A percentile compares a stretch with the other conserved stretches of the same genome.
Evolutionary conservation across 2,329 filamentous ascomycete species (phyloP).

Genomic region (Scopulariopsis brevicaulis): DNA sequence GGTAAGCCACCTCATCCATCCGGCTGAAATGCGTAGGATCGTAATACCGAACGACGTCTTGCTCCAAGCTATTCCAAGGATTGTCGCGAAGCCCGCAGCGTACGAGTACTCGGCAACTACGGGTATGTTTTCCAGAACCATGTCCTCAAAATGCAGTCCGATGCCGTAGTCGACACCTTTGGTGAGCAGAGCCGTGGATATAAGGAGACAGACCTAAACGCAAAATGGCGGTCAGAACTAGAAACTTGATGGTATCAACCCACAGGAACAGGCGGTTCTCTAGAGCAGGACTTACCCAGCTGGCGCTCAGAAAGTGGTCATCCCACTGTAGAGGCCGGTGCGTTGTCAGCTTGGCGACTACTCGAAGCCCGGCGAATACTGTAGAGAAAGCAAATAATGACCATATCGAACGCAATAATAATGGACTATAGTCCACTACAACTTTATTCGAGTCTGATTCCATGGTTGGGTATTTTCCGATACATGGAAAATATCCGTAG

Average conservation of each 20-base stretch:
- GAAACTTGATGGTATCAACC: not conserved
- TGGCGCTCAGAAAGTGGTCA: conserved; percentile 9
- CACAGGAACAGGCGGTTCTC: not conserved
- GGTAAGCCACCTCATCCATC: conserved; percentile 16
- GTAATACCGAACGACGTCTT: conserved; percentile 26
- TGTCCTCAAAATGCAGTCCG: not conserved
- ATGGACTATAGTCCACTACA: not conserved
- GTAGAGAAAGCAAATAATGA: conserved; percentile 1
- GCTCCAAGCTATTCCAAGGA: conserved; percentile 20
- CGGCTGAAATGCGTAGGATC: conserved; percentile 17
- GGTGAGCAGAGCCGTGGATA: conserved; percentile 8
- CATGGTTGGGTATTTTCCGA: not conserved
- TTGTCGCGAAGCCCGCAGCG: conserved; percentile 8
- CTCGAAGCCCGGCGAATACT: conserved; percentile 9
- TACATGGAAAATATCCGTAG: not conserved
- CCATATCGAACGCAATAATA: conserved; percentile 1
- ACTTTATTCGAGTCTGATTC: not conserved
- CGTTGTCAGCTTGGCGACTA: conserved; percentile 10
- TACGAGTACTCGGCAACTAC: conserved; percentile 3
- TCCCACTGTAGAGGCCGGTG: conserved; percentile 10
- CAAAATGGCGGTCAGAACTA: not conserved
- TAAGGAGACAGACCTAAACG: not conserved
- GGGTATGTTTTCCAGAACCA: conserved; percentile 1
- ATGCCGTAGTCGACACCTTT: conserved; percentile 3
- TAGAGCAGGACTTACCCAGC: conserved; percentile 9